Evolutionary conservation across 495 filamentous ascomycete genomes (phyloP).

Genomic region (Neurospora sp.): DNA sequence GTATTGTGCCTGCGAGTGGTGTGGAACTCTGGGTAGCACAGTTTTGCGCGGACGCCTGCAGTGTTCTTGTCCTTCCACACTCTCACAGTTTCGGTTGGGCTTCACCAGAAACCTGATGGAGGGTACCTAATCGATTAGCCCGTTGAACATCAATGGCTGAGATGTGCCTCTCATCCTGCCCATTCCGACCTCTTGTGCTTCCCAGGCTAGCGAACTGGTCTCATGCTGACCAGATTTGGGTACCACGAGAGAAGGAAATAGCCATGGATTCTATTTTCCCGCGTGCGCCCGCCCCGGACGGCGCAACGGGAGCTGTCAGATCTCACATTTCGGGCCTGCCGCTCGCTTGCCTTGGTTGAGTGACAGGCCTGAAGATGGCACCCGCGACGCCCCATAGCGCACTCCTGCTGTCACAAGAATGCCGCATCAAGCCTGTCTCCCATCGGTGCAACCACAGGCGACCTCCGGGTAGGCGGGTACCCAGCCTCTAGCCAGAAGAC

Average conservation of each 20-base stretch:
- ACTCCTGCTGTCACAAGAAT: slow-evolving; percentile 1
- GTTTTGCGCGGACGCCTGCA: neutral
- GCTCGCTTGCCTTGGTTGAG: neutral
- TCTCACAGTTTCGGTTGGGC: neutral
- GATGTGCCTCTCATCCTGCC: slow-evolving; percentile 2
- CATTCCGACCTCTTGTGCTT: neutral
- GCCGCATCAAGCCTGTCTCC: slow-evolving; percentile 4
- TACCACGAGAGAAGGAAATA: slow-evolving; percentile 9
- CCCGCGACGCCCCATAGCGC: neutral
- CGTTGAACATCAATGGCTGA: neutral
- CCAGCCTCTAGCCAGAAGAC: neutral
- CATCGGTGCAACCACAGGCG: slow-evolving; percentile 11
- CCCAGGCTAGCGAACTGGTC: neutral
- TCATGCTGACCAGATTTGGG: neutral
- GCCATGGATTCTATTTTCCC: slow-evolving; percentile 1
- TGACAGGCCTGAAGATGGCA: neutral
- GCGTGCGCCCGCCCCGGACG: slow-evolving; percentile 2
- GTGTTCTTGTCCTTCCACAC: neutral
- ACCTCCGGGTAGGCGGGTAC: neutral
- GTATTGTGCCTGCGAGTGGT: neutral
- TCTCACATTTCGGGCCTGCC: slow-evolving; percentile 16
- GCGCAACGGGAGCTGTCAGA: slow-evolving; percentile 15
- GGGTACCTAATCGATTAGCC: neutral
- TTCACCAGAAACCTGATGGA: neutral
- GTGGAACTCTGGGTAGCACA: neutral